Evolutionary conservation across 1,284 basidiomycete species (phyloP), one percentile per base, ranked within the genome.

Genomic region (Cutaneotrichosporon mucoides): DNA sequence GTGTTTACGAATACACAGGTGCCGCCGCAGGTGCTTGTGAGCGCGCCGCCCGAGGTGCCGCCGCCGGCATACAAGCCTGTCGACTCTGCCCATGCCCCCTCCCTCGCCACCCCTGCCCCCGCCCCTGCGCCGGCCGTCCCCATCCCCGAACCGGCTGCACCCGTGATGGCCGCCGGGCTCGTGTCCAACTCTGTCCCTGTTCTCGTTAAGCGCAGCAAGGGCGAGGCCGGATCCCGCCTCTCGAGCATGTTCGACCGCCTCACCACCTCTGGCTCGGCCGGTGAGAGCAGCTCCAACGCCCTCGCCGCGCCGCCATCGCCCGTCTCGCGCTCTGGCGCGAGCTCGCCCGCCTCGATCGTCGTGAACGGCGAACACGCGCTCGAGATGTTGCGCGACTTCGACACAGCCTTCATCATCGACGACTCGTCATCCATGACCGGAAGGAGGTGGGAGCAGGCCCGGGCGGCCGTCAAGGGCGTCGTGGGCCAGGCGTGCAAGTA

Each of bases 371-470:
- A 52, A 16, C 13, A 13, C n/a, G 48, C 37, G 12, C 58, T 73
- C 6, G 68, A 76, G 52, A 72, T 73, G 60, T 62, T 79, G 38
- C 59, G 64, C 42, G 66, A 68, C 15, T 79, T 68, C 54, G 75
- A 78, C 53, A 78, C 74, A 1, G 70, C 77, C 7, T 74, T 79
- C 59, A 63, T 79, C 61, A 66, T 76, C 38, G 72, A 76, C 56
- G 75, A 76, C 54, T 65, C 62, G 35, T 65, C 68, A 4, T 70
- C 71, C 5, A 76, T 79, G 72, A 64, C 66, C 6, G 76, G 73
- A 6, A 65, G 67, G 24, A 53, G 71, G 43, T 79, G 77, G 77
- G 60, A 68, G 15, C 64, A 75, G 50, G 73, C 75, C 0, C 47
- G 65, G 11, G 48, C 60, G 33, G 74, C 73, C 2, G 54, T 79